Evolutionary conservation across 1,284 basidiomycete species (phyloP).

Genomic region (Amylostereum areolatum): DNA sequence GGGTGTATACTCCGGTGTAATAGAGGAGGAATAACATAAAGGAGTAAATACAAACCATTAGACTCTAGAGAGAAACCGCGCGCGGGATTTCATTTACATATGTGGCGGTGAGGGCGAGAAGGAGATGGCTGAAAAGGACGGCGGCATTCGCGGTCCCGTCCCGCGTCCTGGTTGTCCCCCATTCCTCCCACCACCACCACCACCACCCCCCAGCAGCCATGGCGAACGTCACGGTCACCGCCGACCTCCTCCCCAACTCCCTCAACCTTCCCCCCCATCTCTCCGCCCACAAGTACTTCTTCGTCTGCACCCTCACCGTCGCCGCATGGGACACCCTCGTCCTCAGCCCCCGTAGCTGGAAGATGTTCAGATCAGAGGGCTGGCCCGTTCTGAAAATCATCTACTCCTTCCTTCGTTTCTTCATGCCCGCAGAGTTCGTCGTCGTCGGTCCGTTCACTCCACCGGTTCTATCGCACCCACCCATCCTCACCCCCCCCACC

Average conservation of each 20-base stretch:
- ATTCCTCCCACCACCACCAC: too few species aligned
- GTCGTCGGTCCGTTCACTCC: slow-evolving; percentile 50
- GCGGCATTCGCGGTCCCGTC: too few species aligned
- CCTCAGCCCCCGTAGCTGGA: slow-evolving; percentile 69
- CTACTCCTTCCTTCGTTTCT: slow-evolving; percentile 65
- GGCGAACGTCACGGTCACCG: slow-evolving; percentile 14
- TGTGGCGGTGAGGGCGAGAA: too few species aligned
- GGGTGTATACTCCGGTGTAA: too few species aligned
- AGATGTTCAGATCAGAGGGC: slow-evolving; percentile 55
- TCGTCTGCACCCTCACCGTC: slow-evolving; percentile 79
- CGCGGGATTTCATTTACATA: too few species aligned
- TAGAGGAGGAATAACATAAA: too few species aligned
- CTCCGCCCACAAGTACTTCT: slow-evolving; percentile 79
- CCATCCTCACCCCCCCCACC: slow-evolving; percentile 8
- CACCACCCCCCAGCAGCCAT: too few species aligned
- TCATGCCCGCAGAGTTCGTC: slow-evolving; percentile 73
- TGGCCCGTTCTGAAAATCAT: slow-evolving; percentile 75
- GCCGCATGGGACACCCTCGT: slow-evolving; percentile 84
- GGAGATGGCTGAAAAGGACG: too few species aligned
- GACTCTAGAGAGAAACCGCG: too few species aligned
- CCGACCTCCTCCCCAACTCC: slow-evolving; percentile 40
- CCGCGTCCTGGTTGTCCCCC: too few species aligned
- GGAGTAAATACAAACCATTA: too few species aligned
- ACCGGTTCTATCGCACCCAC: not conserved
- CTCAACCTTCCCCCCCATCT: slow-evolving; percentile 69